Evolutionary conservation across 1,284 basidiomycete genomes (phyloP), one percentile per base, ranked within the genome.

Genomic region (Trametes pubescens): DNA sequence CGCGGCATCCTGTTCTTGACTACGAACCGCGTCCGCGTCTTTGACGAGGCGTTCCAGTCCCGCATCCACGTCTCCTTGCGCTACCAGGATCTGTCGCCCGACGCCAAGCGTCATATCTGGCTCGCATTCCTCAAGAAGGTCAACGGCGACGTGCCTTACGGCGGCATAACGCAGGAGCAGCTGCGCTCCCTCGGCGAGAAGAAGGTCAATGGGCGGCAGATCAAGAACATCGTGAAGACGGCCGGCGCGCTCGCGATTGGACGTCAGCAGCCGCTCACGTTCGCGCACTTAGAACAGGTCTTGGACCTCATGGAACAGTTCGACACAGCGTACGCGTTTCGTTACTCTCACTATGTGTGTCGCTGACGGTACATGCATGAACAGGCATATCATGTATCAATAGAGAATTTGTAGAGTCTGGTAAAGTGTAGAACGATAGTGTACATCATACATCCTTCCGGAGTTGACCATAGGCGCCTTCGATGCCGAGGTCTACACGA

Each of bases 1-100:
- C 82, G 83, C 43, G 86, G 86, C 4, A 85, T 88, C 68, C 80
- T 90, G 43, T 88, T 90, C 79, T 77, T 90, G 47, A 89, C 88
- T 16, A 89, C 87, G 9, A 90, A 89, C 71, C 82, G 88, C 29
- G 85, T 90, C 22, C 83, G 84, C 62, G 81, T 84, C 4, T 89
- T 89, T 72, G 88, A 89, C 72, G 85, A 87, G 69, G 88, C 88
- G 4, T 89, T 89, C 81, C 81, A 87, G 62, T 88, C 86, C 16
- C 85, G 87, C 52, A 87, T 88, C 65, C 86, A 88, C 72, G 83
- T 89, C 62, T 86, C 87, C 2, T 78, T 89, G 1, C 85, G 86
- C 72, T 88, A 87, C 78, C 77, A 78, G 51, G 82, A 87, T 62
- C 82, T 89, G 40, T 77, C 80, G 43, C 73, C 81, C 22, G 76